These are phyloP conservation scores for Melampsora americana DNA, from an alignment of 1,284 basidiomycete species.

Conservation along the genomic window DNA sequence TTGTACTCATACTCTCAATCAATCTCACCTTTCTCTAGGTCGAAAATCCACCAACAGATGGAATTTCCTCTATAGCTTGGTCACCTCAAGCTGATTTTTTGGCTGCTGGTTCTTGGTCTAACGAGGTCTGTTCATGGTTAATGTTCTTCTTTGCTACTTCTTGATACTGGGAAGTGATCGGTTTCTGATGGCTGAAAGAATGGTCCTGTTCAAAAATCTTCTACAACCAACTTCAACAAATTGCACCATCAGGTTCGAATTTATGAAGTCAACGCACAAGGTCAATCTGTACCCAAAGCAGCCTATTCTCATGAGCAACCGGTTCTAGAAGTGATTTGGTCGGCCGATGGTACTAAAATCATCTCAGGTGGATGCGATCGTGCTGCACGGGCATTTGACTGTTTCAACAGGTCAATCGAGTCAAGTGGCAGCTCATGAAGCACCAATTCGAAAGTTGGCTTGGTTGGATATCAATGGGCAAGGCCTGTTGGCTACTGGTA, in stretches of 20 bases:
- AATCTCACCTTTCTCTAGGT: constrained; percentile 62
- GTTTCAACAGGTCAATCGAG: constrained; percentile 63
- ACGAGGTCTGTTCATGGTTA: constrained; percentile 50
- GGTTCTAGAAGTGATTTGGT: constrained; percentile 78
- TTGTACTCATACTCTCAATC: not conserved
- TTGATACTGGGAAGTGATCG: constrained; percentile 52
- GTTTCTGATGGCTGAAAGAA: constrained; percentile 73
- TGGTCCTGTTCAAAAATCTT: constrained; percentile 64
- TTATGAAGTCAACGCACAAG: constrained; percentile 60
- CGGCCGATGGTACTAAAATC: constrained; percentile 73
- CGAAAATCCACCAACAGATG: constrained; percentile 55
- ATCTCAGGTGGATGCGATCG: constrained; percentile 78
- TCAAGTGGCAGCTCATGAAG: constrained; percentile 78
- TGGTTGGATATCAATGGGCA: constrained; percentile 68
- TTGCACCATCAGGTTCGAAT: constrained; percentile 59
- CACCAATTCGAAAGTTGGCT: constrained; percentile 70
- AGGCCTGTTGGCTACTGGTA: constrained; percentile 75
- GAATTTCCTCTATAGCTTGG: constrained; percentile 53
- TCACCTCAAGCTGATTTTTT: constrained; percentile 55
- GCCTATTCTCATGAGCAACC: constrained; percentile 79
- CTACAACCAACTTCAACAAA: constrained; percentile 63
- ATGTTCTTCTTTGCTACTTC: not conserved
- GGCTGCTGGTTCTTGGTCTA: constrained; percentile 56
- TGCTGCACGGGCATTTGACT: constrained; percentile 74
- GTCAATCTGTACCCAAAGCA: constrained; percentile 68